Percentiles rank a stretch among this genome's conserved stretches.
phyloP scores from a whole-genome alignment of 2,329 filamentous ascomycete species.

The Amylocarpus encephaloides region DNA sequence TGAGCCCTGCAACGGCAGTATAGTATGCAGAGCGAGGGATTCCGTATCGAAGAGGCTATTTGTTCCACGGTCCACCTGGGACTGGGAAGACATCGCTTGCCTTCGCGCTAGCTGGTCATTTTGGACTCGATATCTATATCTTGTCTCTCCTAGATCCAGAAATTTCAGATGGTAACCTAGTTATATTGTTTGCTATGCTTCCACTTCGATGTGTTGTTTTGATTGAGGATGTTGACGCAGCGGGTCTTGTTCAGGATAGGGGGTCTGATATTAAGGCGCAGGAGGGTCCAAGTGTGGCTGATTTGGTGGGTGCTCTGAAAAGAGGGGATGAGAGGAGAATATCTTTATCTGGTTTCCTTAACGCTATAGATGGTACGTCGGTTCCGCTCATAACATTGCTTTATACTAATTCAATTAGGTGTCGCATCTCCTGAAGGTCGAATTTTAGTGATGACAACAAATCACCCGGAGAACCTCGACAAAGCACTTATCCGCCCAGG shows the following conservation, averaged over 20 bases:
- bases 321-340: conserved; percentile 35
- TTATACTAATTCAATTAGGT: too few species aligned
- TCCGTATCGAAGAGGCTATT: conserved; percentile 77
- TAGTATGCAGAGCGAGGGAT: conserved; percentile 85
- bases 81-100: conserved; percentile 62
- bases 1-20: conserved; percentile 54
- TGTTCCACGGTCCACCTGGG: conserved; percentile 69
- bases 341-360: conserved; percentile 58
- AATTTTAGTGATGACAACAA: conserved; percentile 67
- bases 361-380: conserved; percentile 58
- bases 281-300: too few species aligned
- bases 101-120: conserved; percentile 62
- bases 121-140: conserved; percentile 67
- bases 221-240: conserved; percentile 70
- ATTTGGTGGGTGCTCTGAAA: too few species aligned
- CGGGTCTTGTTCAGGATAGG: conserved; percentile 62
- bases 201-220: conserved; percentile 66
- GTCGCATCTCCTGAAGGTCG: conserved; percentile 61
- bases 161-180: conserved; percentile 61
- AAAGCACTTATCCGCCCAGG: conserved; percentile 56
- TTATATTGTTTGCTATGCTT: conserved; percentile 57
- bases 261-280: too few species aligned
- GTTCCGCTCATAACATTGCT: too few species aligned
- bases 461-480: conserved; percentile 56
- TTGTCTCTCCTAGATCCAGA: conserved; percentile 57